Evolutionary conservation across 176 grass and related monocot species (phyloP).

Genomic region (Raddia distichophylla): DNA sequence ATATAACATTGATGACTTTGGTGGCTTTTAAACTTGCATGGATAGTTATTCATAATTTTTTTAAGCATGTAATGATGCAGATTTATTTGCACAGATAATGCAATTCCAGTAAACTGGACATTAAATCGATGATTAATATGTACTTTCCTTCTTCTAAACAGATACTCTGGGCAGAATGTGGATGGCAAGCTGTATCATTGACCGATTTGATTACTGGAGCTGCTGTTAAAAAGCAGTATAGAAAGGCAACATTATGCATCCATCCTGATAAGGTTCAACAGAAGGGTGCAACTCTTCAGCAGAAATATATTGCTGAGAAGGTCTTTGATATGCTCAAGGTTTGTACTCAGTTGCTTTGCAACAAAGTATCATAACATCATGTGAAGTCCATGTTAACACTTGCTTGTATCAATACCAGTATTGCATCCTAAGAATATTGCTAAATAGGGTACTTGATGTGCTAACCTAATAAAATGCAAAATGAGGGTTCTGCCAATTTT

Average conservation of each 20-base stretch:
- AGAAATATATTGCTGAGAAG: conserved; percentile 78
- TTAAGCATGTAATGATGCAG: conserved; percentile 9
- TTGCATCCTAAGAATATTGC: neutral
- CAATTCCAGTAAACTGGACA: neutral
- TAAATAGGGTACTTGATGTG: neutral
- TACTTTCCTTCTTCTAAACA: conserved; percentile 33
- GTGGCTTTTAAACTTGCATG: neutral
- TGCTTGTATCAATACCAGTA: neutral
- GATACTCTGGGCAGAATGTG: conserved; percentile 83
- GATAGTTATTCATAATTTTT: neutral
- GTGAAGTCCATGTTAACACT: neutral
- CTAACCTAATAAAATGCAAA: neutral
- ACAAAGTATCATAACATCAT: neutral
- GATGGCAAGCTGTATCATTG: conserved; percentile 76
- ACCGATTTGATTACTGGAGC: conserved; percentile 76
- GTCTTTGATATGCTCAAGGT: conserved; percentile 89
- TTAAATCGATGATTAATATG: neutral
- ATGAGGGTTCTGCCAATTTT: neutral
- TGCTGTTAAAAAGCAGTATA: conserved; percentile 75
- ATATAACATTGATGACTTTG: neutral
- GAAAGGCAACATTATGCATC: conserved; percentile 73
- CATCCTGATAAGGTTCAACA: conserved; percentile 90
- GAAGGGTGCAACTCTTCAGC: conserved; percentile 70
- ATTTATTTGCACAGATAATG: neutral
- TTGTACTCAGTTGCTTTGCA: conserved; percentile 30